Conservation (phyloP, 306 rosid species). For the Erythrophleum fordii region DNA sequence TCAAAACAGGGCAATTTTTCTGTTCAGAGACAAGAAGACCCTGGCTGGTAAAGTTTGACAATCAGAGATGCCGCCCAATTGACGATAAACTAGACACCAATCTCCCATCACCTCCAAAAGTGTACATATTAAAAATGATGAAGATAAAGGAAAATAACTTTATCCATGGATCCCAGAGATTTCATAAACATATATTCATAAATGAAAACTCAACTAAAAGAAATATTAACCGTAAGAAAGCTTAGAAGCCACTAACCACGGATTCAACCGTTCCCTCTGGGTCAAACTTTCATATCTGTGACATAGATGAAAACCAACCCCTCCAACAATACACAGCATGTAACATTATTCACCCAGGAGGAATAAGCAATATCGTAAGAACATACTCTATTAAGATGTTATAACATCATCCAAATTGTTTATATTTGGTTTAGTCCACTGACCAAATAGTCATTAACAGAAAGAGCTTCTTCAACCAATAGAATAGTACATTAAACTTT, state of each 20-base stretch:
- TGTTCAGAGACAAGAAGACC: neutral
- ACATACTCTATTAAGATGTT: neutral
- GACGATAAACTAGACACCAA: neutral
- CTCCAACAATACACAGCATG: neutral
- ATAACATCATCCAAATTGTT: conserved; percentile 4
- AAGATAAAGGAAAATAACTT: neutral
- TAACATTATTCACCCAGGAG: neutral
- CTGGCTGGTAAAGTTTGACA: neutral
- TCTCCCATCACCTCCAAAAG: neutral
- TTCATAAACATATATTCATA: neutral
- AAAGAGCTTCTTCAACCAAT: neutral
- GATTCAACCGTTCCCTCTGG: neutral
- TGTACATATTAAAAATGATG: neutral
- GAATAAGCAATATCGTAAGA: neutral
- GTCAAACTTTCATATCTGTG: neutral
- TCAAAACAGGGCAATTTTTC: neutral
- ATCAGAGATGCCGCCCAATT: neutral
- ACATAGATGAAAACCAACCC: neutral
- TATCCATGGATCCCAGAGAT: neutral
- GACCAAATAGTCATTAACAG: conserved; percentile 25
- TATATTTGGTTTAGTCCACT: conserved; percentile 6
- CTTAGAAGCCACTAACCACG: neutral
- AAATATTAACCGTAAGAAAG: neutral
- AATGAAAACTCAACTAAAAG: neutral
- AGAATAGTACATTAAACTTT: neutral